Evolutionary conservation across 2,329 filamentous ascomycete genomes (phyloP).

Genomic region (Cordyceps cateniannulata): DNA sequence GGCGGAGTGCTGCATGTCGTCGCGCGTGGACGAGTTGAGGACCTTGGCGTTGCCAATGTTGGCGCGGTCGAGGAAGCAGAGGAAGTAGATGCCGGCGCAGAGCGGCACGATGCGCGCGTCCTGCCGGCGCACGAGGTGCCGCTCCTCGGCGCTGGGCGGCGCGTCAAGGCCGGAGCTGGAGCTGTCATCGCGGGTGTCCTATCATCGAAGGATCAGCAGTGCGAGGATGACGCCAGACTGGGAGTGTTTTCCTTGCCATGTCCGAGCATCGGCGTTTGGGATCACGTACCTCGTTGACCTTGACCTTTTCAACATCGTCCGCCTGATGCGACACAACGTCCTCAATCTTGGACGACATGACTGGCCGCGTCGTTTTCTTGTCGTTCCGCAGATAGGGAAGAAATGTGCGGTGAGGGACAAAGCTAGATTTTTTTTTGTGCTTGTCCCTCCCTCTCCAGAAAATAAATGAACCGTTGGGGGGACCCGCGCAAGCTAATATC

Average conservation of each 20-base stretch:
- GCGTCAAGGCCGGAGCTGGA: neutral
- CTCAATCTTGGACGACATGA: conserved; percentile 10
- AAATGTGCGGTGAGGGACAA: neutral
- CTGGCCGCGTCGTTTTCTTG: neutral
- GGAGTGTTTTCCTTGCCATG: neutral
- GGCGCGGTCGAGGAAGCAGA: conserved; percentile 61
- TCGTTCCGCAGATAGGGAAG: neutral
- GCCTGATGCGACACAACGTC: neutral
- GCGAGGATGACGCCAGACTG: too few species aligned
- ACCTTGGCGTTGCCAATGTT: conserved; percentile 67
- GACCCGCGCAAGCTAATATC: neutral
- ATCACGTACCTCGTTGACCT: conserved; percentile 8
- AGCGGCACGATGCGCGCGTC: conserved; percentile 59
- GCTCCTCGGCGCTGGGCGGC: conserved; percentile 21
- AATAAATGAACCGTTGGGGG: neutral
- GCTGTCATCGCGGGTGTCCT: neutral
- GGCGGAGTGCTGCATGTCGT: conserved; percentile 58
- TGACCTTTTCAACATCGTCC: conserved; percentile 2
- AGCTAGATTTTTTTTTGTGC: neutral
- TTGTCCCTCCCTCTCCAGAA: neutral
- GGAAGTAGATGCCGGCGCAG: conserved; percentile 56
- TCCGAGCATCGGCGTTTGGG: neutral
- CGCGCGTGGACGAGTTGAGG: conserved; percentile 50
- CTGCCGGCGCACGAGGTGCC: conserved; percentile 47
- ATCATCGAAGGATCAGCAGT: neutral